Evolutionary conservation across 371 early-diverging fungal species (phyloP), one percentile per base, ranked within the genome.

Genomic region (Polyrhizophydium stewartii): DNA sequence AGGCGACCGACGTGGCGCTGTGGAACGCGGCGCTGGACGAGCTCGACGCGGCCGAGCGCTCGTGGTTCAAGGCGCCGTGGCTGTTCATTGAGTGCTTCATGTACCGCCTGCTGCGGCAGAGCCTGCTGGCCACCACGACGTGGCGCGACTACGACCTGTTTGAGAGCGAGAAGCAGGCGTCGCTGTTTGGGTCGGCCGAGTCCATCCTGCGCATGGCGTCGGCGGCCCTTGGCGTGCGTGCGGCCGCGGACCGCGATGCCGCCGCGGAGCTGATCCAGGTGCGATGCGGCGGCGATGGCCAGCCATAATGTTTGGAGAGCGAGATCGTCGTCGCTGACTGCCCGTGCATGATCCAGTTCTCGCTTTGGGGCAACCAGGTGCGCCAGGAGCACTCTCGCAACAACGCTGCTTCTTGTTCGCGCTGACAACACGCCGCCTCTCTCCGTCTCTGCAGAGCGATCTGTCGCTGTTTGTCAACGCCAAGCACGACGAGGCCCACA

Each of bases 281-380:
- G 28, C 2, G 60, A 16, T 16, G 1, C 28, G 28, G 9, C 25
- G 1, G 28, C 45, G 32, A 22, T 16, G 12, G 22, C 27, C 27
- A 30, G 2, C 24, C 13, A 3, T 13, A 13, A 35, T 3, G 13
- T 35, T 3, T 35, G 35, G 7, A 35, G 35, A 35, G 7, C 13
- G 3, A 13, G 7, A 35, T 7, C 35, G 3, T 3, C 3, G 7
- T 35, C 35, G 35, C 3, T 35, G 35, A 35, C 13, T 3, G 35
- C 35, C 40, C n/a, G 53, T 22, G 55, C 24, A 0, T 22, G n/a
- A 65, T 83, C 24, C 87, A 89, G 69, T 79, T 88, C 30, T 87
- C 85, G 27, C 72, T 94, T 40, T 94, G 94, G 94, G 94, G 94
- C 1, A 94, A 94, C 76, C 45, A 56, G 35, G 16, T 35, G 21